phyloP scores from a whole-genome alignment of 2,329 filamentous ascomycete species.

The Xylariales sp. region DNA sequence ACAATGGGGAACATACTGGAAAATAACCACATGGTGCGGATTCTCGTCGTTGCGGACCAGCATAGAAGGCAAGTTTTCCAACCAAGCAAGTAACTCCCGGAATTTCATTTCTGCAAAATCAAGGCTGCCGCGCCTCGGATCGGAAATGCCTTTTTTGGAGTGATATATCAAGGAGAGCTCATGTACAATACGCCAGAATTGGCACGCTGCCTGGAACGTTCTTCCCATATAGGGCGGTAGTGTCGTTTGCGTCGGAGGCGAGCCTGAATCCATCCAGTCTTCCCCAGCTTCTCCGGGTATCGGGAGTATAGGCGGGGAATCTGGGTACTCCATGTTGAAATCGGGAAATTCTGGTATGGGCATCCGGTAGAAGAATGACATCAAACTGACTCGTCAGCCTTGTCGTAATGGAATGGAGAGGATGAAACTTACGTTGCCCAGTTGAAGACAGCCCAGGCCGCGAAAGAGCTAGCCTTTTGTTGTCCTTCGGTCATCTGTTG shows the following conservation, averaged over 20 bases:
- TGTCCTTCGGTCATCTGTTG: slow-evolving; percentile 12
- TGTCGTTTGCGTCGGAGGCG: no score
- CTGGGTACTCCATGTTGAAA: slow-evolving; percentile 20
- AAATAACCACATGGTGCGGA: slow-evolving; percentile 30
- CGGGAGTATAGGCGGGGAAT: slow-evolving; percentile 17
- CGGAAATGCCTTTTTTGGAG: slow-evolving; percentile 10
- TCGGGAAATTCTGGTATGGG: no score
- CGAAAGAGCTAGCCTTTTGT: slow-evolving; percentile 14
- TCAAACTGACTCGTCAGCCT: slow-evolving; percentile 17
- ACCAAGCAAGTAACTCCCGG: slow-evolving; percentile 34
- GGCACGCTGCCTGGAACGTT: slow-evolving; percentile 27
- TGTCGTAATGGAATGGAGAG: no score
- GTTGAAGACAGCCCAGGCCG: slow-evolving; percentile 31
- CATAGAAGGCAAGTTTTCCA: slow-evolving; percentile 23
- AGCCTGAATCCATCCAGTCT: no score
- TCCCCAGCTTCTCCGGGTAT: slow-evolving; percentile 13
- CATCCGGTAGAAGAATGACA: slow-evolving; percentile 27
- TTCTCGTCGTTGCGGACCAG: slow-evolving; percentile 22
- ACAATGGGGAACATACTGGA: slow-evolving; percentile 31
- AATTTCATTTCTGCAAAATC: slow-evolving; percentile 32
- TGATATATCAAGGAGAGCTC: slow-evolving; percentile 25
- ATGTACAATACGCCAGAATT: slow-evolving; percentile 33
- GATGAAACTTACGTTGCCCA: slow-evolving; percentile 33
- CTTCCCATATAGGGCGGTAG: slow-evolving; percentile 15
- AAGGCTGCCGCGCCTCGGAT: slow-evolving; percentile 14